Conservation (phyloP, 2,329 filamentous ascomycete genomes). For the Fusarium protoensiforme region DNA sequence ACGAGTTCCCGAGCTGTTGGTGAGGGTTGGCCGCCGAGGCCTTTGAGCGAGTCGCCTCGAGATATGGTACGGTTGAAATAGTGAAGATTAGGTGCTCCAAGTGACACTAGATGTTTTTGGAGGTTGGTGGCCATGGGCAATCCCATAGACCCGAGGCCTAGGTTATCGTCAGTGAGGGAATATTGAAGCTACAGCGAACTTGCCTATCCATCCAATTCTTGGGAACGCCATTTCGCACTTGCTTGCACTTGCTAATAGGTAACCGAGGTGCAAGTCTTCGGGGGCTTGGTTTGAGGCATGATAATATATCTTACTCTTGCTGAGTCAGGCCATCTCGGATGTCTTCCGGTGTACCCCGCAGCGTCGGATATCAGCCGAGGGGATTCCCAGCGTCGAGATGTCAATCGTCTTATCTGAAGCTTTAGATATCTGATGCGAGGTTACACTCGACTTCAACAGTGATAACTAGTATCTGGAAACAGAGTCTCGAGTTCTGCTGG, state of each 20-base stretch:
- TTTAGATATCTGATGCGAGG: background rate
- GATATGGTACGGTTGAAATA: constrained; percentile 62
- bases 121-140: constrained; percentile 61
- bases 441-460: background rate
- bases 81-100: constrained; percentile 41
- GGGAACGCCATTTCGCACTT: background rate
- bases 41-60: constrained; percentile 50
- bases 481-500: too few species aligned
- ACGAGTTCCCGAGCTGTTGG: constrained; percentile 43
- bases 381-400: background rate
- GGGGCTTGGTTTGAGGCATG: background rate
- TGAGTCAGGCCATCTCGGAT: background rate
- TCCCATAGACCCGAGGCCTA: constrained; percentile 64
- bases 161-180: background rate
- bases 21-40: constrained; percentile 42
- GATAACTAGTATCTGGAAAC: too few species aligned
- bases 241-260: background rate
- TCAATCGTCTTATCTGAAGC: background rate
- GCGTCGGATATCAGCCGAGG: constrained; percentile 1
- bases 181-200: rapidly evolving
- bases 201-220: constrained; percentile 30
- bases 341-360: background rate
- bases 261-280: background rate
- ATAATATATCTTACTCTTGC: background rate
- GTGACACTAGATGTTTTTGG: constrained; percentile 52